Base-by-base conservation (phyloP, 768 basidiomycete species). In the Phanerodontia chrysosporium region DNA sequence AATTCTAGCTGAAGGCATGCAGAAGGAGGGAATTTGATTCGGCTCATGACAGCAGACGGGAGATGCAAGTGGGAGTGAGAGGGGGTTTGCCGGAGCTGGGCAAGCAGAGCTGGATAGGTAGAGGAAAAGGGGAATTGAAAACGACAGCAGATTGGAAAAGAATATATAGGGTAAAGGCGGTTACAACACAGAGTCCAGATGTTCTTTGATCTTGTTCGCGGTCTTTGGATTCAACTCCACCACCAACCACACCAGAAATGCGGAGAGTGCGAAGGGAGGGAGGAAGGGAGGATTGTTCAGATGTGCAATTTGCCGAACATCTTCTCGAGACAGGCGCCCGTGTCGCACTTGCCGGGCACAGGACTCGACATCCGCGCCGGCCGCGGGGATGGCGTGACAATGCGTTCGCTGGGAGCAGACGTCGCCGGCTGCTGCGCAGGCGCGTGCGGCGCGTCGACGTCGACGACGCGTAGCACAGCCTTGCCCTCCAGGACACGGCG, bases 401-500 rank as follows among this genome's bases (percentile, higher is more conserved):
- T 29, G 22, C 45, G 45, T 55, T 61, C 48, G 48, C 28, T 51
- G 8, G 36, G 3, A 29, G 51, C 22, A n/a, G 46, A 4, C 3
- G 58, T 12, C 16, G 42, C 27, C 2, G 55, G 36, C 28, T 55
- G 9, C 30, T 44, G 42, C 27, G 45, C 36, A 35, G 51, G 44
- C 22, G 51, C 22, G 2, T 53, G 21, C 10, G 57, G 35, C 45
- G 71, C 72, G 49, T 90, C 89, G 59, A 93, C 78, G 70, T 92
- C 90, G 65, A 94, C 90, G 54, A 93, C 83, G 45, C 80, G 76
- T 61, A 93, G 76, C 32, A 92, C 89, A 2, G 92, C 92, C 65
- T 83, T 87, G 49, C 92, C 92, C 62, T 92, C 90, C 65, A 94
- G 75, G 49, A 95, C 88, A 65, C 80, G 83, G 65, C 86, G 76